Conservation (phyloP, 2,329 filamentous ascomycete genomes). For the Chaetomium olivaceum region DNA sequence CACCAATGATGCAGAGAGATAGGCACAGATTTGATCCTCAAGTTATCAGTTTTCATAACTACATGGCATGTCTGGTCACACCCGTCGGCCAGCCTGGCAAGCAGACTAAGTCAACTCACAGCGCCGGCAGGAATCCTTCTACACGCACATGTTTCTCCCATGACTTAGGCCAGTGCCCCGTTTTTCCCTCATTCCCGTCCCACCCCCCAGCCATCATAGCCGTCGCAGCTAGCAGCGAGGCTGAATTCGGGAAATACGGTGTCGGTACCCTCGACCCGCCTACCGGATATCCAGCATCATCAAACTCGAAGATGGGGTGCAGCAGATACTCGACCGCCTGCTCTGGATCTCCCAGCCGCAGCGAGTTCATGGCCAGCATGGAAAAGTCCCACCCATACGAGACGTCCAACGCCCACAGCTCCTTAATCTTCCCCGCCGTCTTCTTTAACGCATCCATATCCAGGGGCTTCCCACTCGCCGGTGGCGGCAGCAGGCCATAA, state of each 20-base stretch:
- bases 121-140: constrained; percentile 49
- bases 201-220: constrained; percentile 60
- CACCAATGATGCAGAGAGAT: not conserved
- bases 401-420: constrained; percentile 43
- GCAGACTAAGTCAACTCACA: constrained; percentile 30
- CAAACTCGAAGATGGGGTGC: constrained; percentile 53
- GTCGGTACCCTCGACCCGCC: constrained; percentile 56
- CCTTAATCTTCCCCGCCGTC: constrained; percentile 43
- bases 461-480: constrained; percentile 39
- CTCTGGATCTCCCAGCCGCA: constrained; percentile 43
- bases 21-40: not conserved
- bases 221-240: constrained; percentile 51
- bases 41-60: not conserved
- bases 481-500: constrained; percentile 47
- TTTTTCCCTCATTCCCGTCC: constrained; percentile 48
- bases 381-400: constrained; percentile 49
- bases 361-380: constrained; percentile 48
- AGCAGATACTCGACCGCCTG: constrained; percentile 48
- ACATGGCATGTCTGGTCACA: not conserved
- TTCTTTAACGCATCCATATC: constrained; percentile 41
- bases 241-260: constrained; percentile 57
- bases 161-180: constrained; percentile 46
- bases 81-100: not conserved
- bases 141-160: constrained; percentile 52
- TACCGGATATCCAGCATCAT: constrained; percentile 57